A percentile compares a stretch with the other conserved stretches of the same genome.
phyloP scores from a whole-genome alignment of 495 filamentous ascomycete genomes.

The Wilcoxina mikolae region DNA sequence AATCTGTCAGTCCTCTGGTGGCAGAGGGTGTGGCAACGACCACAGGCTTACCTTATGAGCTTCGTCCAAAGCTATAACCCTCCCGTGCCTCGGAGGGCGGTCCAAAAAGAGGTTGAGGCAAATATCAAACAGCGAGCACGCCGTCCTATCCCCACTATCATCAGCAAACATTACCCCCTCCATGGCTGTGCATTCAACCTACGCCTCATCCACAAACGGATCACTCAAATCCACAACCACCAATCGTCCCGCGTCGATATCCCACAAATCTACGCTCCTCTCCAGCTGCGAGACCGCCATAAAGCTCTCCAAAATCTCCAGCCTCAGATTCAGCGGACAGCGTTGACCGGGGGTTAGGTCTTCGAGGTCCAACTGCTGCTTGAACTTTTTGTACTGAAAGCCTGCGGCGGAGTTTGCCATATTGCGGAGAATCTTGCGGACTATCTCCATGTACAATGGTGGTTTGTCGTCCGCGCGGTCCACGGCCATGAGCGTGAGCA shows the following conservation, averaged over 20 bases:
- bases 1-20: background rate
- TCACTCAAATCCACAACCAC: constrained; percentile 63
- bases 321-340: constrained; percentile 12
- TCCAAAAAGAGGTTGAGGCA: constrained; percentile 49
- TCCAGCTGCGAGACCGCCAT: background rate
- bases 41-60: constrained; percentile 16
- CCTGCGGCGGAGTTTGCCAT: constrained; percentile 13
- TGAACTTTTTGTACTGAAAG: constrained; percentile 15
- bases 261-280: constrained; percentile 5
- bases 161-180: background rate
- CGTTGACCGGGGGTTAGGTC: constrained; percentile 6
- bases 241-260: constrained; percentile 32
- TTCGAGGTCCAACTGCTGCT: background rate
- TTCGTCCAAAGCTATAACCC: constrained; percentile 24
- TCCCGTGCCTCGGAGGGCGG: constrained; percentile 5
- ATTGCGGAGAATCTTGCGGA: constrained; percentile 14
- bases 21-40: background rate
- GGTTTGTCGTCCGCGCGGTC: constrained; percentile 8
- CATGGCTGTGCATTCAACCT: background rate
- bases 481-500: constrained; percentile 24
- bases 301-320: constrained; percentile 23
- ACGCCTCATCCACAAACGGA: constrained; percentile 48
- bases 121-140: constrained; percentile 56
- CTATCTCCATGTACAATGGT: constrained; percentile 20
- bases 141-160: constrained; percentile 28